Base-by-base conservation (phyloP, 257 asterid species). In the Anisodus tanguticus region DNA sequence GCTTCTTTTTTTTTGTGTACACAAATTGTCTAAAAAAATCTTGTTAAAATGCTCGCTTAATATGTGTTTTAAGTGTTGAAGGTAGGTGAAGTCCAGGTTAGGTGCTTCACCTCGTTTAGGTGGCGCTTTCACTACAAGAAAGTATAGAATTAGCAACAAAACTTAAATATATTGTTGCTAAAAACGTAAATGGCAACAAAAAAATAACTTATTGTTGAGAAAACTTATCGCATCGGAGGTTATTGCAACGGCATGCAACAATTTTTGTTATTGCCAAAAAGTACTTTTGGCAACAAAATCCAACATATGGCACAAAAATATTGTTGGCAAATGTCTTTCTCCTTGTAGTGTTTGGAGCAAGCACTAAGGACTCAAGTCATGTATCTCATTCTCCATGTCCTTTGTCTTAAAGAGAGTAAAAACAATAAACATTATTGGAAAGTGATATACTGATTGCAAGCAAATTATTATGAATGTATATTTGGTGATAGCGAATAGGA, bases 11-110 rank as follows among this genome's bases (percentile, higher is more conserved):
- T 69, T 45, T 43, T n/a, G 79, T 35, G 74, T 3, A 4, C 35
- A 9, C 35, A 71, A n/a, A 5, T 5, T 26, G 3, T 6, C 51
- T 1, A 37, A 71, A 71, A 71, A 37, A 71, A 45, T 71, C 55
- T 71, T 71, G 37, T 43, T 19, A 71, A 71, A 31, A 67, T 37
- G 37, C 57, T 71, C 39, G 9, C 15, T 45, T 71, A 17, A n/a
- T n/a, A 19, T 71, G 79, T 71, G 79, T 43, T 71, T 31, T 71
- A 71, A 71, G 7, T 45, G 79, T 47, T 47, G 57, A 45, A 71
- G 11, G 4, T 71, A 71, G 54, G 57, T 71, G 16, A 71, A 71
- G 16, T 47, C 37, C 79, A 17, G 55, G 12, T 71, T 71, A 43
- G 39, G n/a, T 5, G 59, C 19, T 70, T 70, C 13, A 10, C 31